Base-by-base conservation (phyloP, 495 filamentous ascomycete species). In the Cairneyella variabilis region DNA sequence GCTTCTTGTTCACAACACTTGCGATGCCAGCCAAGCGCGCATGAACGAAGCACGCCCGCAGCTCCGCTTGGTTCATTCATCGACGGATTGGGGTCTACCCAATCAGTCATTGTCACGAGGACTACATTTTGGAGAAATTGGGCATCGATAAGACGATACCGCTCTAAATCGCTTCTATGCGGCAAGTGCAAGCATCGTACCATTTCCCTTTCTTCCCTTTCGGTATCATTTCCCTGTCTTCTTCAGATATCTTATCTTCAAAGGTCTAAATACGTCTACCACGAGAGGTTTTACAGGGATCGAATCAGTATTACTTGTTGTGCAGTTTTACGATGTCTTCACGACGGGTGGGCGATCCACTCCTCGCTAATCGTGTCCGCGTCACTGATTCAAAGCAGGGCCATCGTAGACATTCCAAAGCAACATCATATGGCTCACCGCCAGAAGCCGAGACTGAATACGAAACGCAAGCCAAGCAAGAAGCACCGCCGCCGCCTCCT, bases 51-150 rank as follows among this genome's bases (percentile, higher is more conserved):
- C 30, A 32, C 17, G n/a, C 47, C 41, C 30, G 55, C 55, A 52
- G 49, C 41, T 48, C 22, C 30, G 26, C 49, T 43, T 18, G 41
- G 34, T 42, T 58, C 21, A 1, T 17, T 2, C 14, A 12, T 28
- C n/a, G 36, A 41, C n/a, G 42, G 17, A 46, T 40, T 23, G 14
- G 44, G 20, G 48, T 32, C n/a, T 18, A 42, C 38, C 43, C 45
- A 42, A 49, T 49, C 34, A 44, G 5, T 26, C 30, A n/a, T 41
- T 30, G 42, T 58, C 55, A 58, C 55, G 49, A 58, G 55, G 36
- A 14, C 55, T 21, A n/a, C 10, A 41, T 32, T 22, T 16, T n/a
- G n/a, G n/a, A n/a, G 38, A n/a, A 17, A 42, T 56, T 50, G 45
- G 53, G 53, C 46, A 49, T 16, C 49, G 32, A 53, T 26, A 41